Percentiles rank a stretch among this genome's conserved stretches.
phyloP scores from a whole-genome alignment of 331 rosid genomes.

The Phaseolus coccineus region DNA sequence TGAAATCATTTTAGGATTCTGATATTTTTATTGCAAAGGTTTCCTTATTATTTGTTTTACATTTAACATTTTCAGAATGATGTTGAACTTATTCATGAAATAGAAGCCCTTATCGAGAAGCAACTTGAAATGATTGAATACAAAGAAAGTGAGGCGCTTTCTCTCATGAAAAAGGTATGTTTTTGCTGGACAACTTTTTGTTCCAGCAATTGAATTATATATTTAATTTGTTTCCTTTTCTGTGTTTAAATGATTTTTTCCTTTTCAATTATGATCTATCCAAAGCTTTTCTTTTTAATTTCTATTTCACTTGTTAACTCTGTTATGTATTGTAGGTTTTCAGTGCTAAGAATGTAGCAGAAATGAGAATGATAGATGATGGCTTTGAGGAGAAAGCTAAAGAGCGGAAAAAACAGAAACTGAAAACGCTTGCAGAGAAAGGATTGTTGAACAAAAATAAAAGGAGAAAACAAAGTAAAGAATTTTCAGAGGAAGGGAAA shows the following conservation, averaged over 20 bases:
- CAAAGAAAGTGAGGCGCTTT: slow-evolving; percentile 80
- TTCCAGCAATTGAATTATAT: background rate
- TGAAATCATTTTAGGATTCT: slow-evolving; percentile 35
- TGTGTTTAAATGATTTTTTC: slow-evolving; percentile 3
- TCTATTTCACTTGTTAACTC: slow-evolving; percentile 7
- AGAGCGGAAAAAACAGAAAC: slow-evolving; percentile 75
- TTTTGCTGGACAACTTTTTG: background rate
- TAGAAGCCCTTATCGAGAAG: slow-evolving; percentile 71
- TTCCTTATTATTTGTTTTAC: slow-evolving; percentile 3
- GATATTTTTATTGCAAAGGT: slow-evolving; percentile 25
- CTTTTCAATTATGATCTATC: slow-evolving; percentile 3
- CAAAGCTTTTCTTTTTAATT: background rate
- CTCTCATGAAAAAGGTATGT: slow-evolving; percentile 64
- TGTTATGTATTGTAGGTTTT: slow-evolving; percentile 61
- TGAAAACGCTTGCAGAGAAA: slow-evolving; percentile 65
- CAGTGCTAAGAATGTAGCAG: slow-evolving; percentile 78
- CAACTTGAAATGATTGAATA: slow-evolving; percentile 69
- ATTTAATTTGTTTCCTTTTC: background rate
- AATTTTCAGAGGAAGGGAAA: slow-evolving; percentile 19
- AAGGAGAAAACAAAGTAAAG: slow-evolving; percentile 60
- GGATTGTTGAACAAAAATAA: slow-evolving; percentile 67
- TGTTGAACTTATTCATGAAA: slow-evolving; percentile 70
- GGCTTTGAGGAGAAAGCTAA: slow-evolving; percentile 79
- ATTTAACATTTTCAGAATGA: slow-evolving; percentile 65
- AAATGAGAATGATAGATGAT: slow-evolving; percentile 81